Evolutionary conservation across 1,284 basidiomycete species (phyloP), one percentile per base, ranked within the genome.

Genomic region (Cronartium ribicola): DNA sequence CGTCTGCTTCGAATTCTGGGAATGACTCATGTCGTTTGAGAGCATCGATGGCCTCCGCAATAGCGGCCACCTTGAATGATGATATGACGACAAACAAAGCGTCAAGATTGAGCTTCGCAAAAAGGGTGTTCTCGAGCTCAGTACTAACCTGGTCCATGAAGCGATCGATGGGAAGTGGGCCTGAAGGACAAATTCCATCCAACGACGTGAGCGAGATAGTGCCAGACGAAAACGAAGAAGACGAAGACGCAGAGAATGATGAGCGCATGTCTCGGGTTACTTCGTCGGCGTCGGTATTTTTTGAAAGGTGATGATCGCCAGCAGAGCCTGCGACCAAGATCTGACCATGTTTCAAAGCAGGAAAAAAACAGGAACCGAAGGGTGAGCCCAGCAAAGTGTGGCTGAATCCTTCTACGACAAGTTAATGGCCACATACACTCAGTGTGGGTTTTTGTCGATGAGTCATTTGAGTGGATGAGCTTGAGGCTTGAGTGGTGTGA

Each of bases 141-240:
- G 20, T 20, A 57, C 51, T 57, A 57, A 57, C 51, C 51, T 57
- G 17, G 29, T 57, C 51, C 51, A 57, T 57, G 5, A 57, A 57
- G 14, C 20, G 20, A 20, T 57, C 51, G 29, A 57, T 57, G n/a
- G 51, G 51, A n/a, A 57, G 20, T 6, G 51, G 51, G 20, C 51
- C 17, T 11, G 51, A 57, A 20, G 17, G 51, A 20, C 29, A n/a
- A 14, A 57, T n/a, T 57, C 29, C 51, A 20, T 11, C 20, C 20
- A 57, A 57, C 1, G 51, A 29, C 29, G 29, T 14, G 51, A 8
- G 7, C 20, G 51, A 57, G 29, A 11, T 57, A 57, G 8, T 5
- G 29, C 20, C 20, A 20, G 51, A 57, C 7, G 11, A 55, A 55
- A 29, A 55, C 10, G 14, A n/a, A 55, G 7, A n/a, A 0, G 51